These are phyloP conservation scores for Aquilaria yunnanensis DNA, from an alignment of 345 rosid genomes.

Conservation along the genomic window DNA sequence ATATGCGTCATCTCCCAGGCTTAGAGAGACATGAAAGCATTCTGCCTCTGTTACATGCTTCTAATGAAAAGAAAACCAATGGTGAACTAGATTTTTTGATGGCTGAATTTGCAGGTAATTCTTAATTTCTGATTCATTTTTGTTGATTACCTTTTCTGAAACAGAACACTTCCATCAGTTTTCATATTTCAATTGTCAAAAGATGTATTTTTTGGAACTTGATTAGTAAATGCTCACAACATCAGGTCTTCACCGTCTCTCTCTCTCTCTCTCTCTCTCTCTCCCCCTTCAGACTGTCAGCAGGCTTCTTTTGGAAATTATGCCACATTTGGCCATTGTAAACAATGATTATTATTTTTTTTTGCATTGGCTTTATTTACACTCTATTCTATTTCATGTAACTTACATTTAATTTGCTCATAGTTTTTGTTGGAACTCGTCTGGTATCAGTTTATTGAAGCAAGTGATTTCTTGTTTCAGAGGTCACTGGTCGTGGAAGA, in stretches of 20 bases:
- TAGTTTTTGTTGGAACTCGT: too few species aligned
- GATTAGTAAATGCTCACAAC: neutral
- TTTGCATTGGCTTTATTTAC: too few species aligned
- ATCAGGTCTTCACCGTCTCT: neutral
- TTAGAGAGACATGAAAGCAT: conserved; percentile 90
- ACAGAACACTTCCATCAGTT: neutral
- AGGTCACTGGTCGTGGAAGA: conserved; percentile 77
- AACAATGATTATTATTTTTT: too few species aligned
- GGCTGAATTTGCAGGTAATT: conserved; percentile 94
- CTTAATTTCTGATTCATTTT: neutral
- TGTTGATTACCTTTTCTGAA: conserved; percentile 2
- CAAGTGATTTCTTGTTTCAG: conserved; percentile 34
- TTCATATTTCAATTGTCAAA: conserved; percentile 1
- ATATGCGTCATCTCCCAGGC: conserved; percentile 74
- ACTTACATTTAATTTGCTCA: too few species aligned
- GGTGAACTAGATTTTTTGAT: conserved; percentile 90
- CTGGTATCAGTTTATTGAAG: neutral
- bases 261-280: too few species aligned
- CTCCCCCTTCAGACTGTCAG: too few species aligned
- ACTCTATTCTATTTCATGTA: too few species aligned
- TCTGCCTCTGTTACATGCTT: conserved; percentile 78
- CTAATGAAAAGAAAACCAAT: conserved; percentile 78
- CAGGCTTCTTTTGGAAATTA: too few species aligned
- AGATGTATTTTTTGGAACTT: conserved; percentile 2
- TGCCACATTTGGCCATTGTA: too few species aligned